Base-by-base conservation (phyloP, 768 basidiomycete species). In the Paxillus rubicundulus region DNA sequence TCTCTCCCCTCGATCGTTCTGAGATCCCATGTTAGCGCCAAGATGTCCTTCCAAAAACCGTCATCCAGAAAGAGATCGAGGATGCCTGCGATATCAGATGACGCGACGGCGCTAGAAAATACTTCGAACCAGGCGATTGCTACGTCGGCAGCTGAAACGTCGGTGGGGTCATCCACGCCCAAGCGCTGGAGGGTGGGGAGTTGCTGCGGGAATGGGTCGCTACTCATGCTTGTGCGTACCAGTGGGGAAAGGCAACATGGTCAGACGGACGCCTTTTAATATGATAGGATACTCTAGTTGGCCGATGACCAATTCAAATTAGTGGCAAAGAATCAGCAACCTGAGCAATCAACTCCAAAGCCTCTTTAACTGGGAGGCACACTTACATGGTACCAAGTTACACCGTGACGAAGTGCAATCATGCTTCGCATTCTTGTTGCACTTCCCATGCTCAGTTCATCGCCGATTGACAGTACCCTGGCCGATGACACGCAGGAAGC, bases 21-120 rank as follows among this genome's bases (percentile, higher is more conserved):
- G 53, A 85, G 78, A 59, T 81, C 75, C 76, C 77, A 81, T 2
- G 84, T 84, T 6, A 84, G 55, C 0, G 77, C 71, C 9, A 82
- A 64, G 16, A 74, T 65, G 55, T 85, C 83, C 24, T 81, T 70
- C 83, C 82, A 84, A 54, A 76, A 68, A 2, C 61, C 68, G 8
- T 68, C 55, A 4, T 60, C 66, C 5, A 68, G 59, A 17, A 68
- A 66, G 24, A 69, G 66, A 44, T 68, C 56, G 14, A 63, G 47
- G 47, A 64, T 58, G n/a, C 14, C 45, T 5, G 39, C 3, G 37
- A 56, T 50, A 38, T 68, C 44, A 17, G 54, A 56, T 28, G 54
- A 60, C 16, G 44, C 20, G 17, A 70, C 36, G 4, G 67, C 61
- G 17, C 37, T 45, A 2, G 66, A 61, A 38, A 68, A 68, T 2